Conservation (phyloP, 495 filamentous ascomycete genomes). For the Amorphotheca resinae region DNA sequence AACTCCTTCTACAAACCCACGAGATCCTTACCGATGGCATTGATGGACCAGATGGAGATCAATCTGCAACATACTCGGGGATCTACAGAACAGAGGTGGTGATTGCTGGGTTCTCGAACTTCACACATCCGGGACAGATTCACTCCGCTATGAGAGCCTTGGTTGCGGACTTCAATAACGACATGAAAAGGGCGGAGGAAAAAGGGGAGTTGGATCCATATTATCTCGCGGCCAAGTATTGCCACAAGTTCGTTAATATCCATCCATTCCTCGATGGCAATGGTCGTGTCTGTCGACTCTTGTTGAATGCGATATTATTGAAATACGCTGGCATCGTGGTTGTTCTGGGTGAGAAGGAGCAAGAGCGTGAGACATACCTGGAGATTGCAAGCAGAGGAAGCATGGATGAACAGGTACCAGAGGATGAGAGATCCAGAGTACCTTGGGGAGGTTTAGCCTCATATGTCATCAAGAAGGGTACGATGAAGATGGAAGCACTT, state of each 20-base stretch:
- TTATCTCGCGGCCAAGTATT: constrained; percentile 23
- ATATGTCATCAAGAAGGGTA: not conserved
- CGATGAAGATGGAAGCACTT: not conserved
- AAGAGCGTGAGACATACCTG: not conserved
- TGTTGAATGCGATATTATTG: constrained; percentile 24
- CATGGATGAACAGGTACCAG: not conserved
- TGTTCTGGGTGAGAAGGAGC: constrained; percentile 20
- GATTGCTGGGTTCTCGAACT: not conserved
- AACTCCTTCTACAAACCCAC: constrained; percentile 25
- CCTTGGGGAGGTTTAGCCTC: not conserved
- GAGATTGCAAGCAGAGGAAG: not conserved
- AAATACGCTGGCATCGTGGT: constrained; percentile 22
- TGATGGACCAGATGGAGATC: constrained; percentile 1
- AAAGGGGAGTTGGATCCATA: constrained; percentile 22
- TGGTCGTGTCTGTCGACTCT: constrained; percentile 25
- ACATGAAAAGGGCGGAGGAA: not conserved
- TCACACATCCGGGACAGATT: not conserved
- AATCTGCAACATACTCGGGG: not conserved
- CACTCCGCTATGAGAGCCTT: not conserved
- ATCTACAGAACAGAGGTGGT: not conserved
- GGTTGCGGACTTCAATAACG: not conserved
- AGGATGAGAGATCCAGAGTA: not conserved
- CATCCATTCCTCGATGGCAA: constrained; percentile 31
- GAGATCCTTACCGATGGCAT: constrained; percentile 20
- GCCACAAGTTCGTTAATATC: constrained; percentile 24